Evolutionary conservation across 1,139 yeast species (phyloP).

Genomic region (Geotrichum carabidarum): DNA sequence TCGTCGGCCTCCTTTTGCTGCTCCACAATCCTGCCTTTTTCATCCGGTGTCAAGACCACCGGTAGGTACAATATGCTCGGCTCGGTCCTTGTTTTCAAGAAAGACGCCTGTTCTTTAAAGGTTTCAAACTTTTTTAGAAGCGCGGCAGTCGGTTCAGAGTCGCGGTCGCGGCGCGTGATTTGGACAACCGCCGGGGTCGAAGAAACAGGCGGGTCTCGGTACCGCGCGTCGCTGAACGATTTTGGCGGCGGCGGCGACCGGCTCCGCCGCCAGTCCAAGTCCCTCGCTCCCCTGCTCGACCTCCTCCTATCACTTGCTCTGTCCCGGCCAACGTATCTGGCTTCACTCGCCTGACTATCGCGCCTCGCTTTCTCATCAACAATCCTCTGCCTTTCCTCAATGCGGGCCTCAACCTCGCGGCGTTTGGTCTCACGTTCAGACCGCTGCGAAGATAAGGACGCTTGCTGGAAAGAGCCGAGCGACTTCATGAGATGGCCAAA

Average conservation of each 20-base stretch:
- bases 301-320: not conserved
- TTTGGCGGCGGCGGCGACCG: not conserved
- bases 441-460: not conserved
- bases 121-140: not conserved
- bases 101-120: slow-evolving; percentile 6
- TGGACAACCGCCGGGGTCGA: not conserved
- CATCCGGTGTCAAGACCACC: not conserved
- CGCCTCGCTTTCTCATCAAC: not conserved
- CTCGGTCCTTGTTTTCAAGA: not conserved
- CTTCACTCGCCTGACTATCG: not conserved
- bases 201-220: not conserved
- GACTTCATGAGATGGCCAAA: slow-evolving; percentile 18
- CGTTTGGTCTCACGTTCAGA: slow-evolving; percentile 9
- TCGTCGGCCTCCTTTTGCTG: slow-evolving; percentile 6
- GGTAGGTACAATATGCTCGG: slow-evolving; percentile 13
- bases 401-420: slow-evolving; percentile 16
- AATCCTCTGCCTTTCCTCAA: slow-evolving; percentile 9
- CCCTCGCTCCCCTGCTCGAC: not conserved
- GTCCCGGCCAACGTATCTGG: not conserved
- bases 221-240: not conserved
- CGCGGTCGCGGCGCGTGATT: not conserved
- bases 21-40: not conserved
- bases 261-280: not conserved
- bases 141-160: not conserved
- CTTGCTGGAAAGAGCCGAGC: slow-evolving; percentile 6